Base-by-base conservation (phyloP, 108 stramenopile species). In the Skeletonema potamos region DNA sequence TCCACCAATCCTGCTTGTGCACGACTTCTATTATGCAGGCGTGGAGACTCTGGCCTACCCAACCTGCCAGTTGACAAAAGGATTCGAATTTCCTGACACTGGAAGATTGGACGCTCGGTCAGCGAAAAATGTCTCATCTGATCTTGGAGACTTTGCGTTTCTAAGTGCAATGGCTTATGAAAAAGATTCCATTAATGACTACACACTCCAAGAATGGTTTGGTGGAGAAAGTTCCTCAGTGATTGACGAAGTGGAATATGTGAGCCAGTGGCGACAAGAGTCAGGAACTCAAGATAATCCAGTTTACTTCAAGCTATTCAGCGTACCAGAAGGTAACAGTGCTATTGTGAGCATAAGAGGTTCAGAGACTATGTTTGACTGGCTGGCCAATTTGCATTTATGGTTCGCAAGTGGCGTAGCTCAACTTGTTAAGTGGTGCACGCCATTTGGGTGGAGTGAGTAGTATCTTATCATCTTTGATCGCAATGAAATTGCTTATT, bases 281-380 rank as follows among this genome's bases (percentile, higher is more conserved):
- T 58, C 69, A 4, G 69, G 67, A 27, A 44, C 61, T 12, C 17
- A 36, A n/a, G 30, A 63, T 22, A 63, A 44, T 44, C 72, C 86
- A 9, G 92, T 89, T 0, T 73, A 61, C 6, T 93, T 84, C 82
- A 87, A 84, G 62, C 65, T 90, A 12, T 64, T 93, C 36, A 73
- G 54, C 12, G 63, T 83, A 43, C 83, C 83, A 27, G 27, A 37
- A 11, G 51, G 15, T 11, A 62, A 72, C 22, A 54, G 64, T 67
- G 85, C 82, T 7, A 61, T 91, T 30, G 69, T 95, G 37, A 54
- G 78, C 30, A 91, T 92, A 57, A 84, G 94, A 26, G 94, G 94
- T 15, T 89, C 88, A n/a, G 58, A 72, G 27, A 92, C 87, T 43
- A 57, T 74, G 8, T 88, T 77, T 82, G 94, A 95, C 59, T 78